Base-by-base conservation (phyloP, 1,139 yeast species). In the Sugiyamaella neomexicana region DNA sequence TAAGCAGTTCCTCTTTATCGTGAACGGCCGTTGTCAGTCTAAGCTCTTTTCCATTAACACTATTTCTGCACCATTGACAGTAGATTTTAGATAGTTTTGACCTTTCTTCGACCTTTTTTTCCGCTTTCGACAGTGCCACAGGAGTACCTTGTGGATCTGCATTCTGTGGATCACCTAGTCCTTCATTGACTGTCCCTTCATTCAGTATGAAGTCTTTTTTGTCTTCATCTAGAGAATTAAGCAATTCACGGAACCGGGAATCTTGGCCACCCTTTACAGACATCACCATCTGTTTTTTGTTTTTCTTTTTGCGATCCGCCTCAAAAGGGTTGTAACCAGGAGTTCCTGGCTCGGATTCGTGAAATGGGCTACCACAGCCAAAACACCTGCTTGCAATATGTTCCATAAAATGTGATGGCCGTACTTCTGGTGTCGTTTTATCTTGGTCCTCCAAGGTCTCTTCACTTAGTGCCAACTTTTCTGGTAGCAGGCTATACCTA, bases 291-390 rank as follows among this genome's bases (percentile, higher is more conserved):
- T 41, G 17, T 20, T 43, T 42, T 39, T 43, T 31, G 12, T 48
- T 31, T 36, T 43, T 25, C 13, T 49, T 51, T 34, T 16, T 34
- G 48, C 44, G 16, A 40, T 42, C 39, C 13, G 47, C 52, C 15
- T 52, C 57, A 5, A 50, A 57, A 31, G 53, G 58, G 50, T 41
- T 82, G 65, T 62, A 82, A 0, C 86, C 86, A 1, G 75, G 72
- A 29, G 63, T 60, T 0, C 56, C 52, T 0, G 74, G 65, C 47
- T 75, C 70, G 1, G 56, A 59, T 13, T 65, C 64, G 62, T 83
- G 88, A 20, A 83, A 70, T 17, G 68, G 67, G 6, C 81, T 70
- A 37, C 88, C 88, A 69, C 89, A 83, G 2, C 55, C 55, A 25
- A 13, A 46, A 27, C 55, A 52, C 17, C 51, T 40, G 5, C 32